Evolutionary conservation across 2,329 filamentous ascomycete genomes (phyloP), one percentile per base, ranked within the genome.

Genomic region (Aureobasidium sp.): DNA sequence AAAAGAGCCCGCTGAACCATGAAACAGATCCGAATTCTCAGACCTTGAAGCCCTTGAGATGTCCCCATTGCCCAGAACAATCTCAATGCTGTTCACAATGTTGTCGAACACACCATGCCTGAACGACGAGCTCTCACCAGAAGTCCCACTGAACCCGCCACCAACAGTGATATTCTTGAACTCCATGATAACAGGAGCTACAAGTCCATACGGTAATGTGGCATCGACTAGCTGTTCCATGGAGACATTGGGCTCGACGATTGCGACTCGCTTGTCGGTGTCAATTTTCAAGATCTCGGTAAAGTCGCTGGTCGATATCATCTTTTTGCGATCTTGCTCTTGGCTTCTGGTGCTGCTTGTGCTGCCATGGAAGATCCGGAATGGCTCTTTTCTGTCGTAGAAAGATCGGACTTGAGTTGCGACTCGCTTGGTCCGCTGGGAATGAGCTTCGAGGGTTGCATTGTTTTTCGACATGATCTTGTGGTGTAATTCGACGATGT

Each of bases 91-190:
- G 55, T 80, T 82, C 27, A 89, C 77, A 0, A 82, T 87, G 14
- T 80, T 73, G 59, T 89, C 85, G 68, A 89, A 89, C 64, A 87
- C 82, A 0, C 87, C 87, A 68, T 86, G 79, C 14, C 79, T 80
- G 70, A 87, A 89, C 0, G 83, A 87, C 64, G 81, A 84, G 70
- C 84, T 88, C 70, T 89, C 87, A 2, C 85, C 86, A 0, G 82
- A 82, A 0, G 85, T 87, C 1, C 86, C 87, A 0, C 84, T 47
- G 69, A 86, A 89, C 0, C 84, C 85, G 2, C 87, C 86, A 15
- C 86, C 87, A 0, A 82, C 82, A 0, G 87, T 89, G 65, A 89
- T 89, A 0, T 85, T 85, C 0, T 86, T 86, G 55, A 89, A 86
- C 67, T 89, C 87, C 83, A 88, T 88, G 4, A 89, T 85, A 0